Conservation (phyloP, 305 asterid species). For the Fraxinus albicans region DNA sequence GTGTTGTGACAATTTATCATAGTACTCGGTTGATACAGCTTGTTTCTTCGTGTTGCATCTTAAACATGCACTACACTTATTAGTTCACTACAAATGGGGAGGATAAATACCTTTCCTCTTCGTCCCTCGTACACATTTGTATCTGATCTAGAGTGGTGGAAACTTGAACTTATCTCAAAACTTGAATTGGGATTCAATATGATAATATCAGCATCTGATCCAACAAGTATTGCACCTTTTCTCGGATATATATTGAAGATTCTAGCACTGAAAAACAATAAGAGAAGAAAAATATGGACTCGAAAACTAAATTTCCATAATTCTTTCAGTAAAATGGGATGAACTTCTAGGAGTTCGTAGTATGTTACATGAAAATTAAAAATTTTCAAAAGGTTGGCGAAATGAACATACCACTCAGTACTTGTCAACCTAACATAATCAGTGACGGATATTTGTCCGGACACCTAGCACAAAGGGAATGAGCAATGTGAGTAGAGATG, state of each 20-base stretch:
- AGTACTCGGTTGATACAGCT: not conserved
- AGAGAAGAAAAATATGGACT: not conserved
- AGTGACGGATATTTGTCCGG: slow-evolving; percentile 77
- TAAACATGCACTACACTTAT: not conserved
- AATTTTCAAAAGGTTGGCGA: not conserved
- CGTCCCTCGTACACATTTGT: slow-evolving; percentile 91
- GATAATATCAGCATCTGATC: slow-evolving; percentile 95
- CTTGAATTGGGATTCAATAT: slow-evolving; percentile 83
- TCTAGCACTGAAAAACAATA: slow-evolving; percentile 56
- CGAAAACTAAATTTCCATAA: not conserved
- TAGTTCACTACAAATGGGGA: not conserved
- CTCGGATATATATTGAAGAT: slow-evolving; percentile 91
- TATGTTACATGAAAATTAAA: not conserved
- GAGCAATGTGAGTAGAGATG: not conserved
- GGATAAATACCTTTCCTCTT: slow-evolving; percentile 62
- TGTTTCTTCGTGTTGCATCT: not conserved
- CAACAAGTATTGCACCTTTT: slow-evolving; percentile 87
- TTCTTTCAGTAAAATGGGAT: not conserved
- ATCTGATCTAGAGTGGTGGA: slow-evolving; percentile 83
- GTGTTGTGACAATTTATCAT: not conserved
- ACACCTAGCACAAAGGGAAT: slow-evolving; percentile 43
- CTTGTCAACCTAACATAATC: slow-evolving; percentile 87
- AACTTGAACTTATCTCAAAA: slow-evolving; percentile 66
- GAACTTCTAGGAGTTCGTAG: not conserved
- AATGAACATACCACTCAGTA: slow-evolving; percentile 71